These are phyloP conservation scores for Diophrys appendiculata DNA, from an alignment of 73 alveolate species.

Conservation along the genomic window DNA sequence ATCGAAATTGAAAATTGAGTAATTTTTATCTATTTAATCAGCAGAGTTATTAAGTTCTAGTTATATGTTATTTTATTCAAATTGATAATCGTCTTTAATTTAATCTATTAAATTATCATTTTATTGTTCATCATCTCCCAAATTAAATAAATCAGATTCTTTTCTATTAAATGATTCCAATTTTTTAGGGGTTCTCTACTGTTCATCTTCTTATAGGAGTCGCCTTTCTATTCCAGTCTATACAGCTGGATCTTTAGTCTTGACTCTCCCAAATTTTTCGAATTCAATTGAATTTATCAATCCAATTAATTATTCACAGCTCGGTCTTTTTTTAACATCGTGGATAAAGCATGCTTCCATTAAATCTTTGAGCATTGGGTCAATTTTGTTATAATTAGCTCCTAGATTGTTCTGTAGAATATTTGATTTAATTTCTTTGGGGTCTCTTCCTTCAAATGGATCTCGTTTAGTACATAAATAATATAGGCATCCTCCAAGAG, in stretches of 20 bases:
- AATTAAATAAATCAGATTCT: no score
- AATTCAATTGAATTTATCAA: constrained; percentile 28
- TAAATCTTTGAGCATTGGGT: constrained; percentile 30
- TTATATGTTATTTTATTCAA: background rate
- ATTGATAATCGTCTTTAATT: background rate
- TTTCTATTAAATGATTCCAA: no score
- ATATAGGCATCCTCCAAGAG: constrained; percentile 75
- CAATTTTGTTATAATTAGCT: constrained; percentile 20
- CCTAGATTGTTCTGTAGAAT: constrained; percentile 38
- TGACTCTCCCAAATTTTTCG: constrained; percentile 28
- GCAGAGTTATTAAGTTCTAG: background rate
- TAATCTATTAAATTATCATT: background rate
- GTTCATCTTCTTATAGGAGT: background rate
- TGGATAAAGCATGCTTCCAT: constrained; percentile 35
- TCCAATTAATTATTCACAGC: constrained; percentile 19
- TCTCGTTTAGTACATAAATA: constrained; percentile 69
- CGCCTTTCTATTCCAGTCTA: background rate
- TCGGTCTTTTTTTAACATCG: constrained; percentile 45
- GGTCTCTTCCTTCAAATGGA: constrained; percentile 76
- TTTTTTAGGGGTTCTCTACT: background rate
- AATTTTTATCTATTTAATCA: background rate
- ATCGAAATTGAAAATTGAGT: background rate
- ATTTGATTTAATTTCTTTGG: constrained; percentile 52
- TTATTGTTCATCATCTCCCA: no score
- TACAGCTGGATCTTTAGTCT: constrained; percentile 8